Evolutionary conservation across 768 basidiomycete species (phyloP).

Genomic region (Wakefieldia striispora): DNA sequence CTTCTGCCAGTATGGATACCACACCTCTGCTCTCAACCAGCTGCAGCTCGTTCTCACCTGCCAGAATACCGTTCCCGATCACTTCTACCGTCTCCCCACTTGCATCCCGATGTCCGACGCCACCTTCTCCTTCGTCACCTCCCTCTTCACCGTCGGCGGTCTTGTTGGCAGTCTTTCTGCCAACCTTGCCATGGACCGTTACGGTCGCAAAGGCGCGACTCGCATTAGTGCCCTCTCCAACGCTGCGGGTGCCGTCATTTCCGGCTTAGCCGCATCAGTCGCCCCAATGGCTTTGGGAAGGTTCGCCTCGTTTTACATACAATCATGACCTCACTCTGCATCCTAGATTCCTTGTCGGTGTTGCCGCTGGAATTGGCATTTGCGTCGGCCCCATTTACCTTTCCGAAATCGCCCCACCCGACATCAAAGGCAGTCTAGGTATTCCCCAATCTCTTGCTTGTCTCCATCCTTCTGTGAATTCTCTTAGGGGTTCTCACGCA

Average conservation of each 20-base stretch:
- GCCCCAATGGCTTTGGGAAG: conserved; percentile 61
- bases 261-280: conserved; percentile 60
- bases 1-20: too few species aligned
- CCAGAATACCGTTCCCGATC: conserved; percentile 29
- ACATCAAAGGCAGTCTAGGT: conserved; percentile 76
- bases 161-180: conserved; percentile 72
- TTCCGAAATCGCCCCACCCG: conserved; percentile 78
- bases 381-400: conserved; percentile 84
- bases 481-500: conserved; percentile 73
- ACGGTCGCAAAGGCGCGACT: conserved; percentile 69
- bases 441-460: conserved; percentile 13
- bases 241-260: conserved; percentile 59
- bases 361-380: conserved; percentile 69
- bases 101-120: conserved; percentile 81
- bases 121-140: conserved; percentile 79
- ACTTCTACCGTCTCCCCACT: conserved; percentile 48
- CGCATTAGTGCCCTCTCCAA: conserved; percentile 56
- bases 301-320: conserved; percentile 33
- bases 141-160: conserved; percentile 86
- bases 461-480: neutral
- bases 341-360: conserved; percentile 60
- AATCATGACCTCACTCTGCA: neutral
- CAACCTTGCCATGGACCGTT: conserved; percentile 64
- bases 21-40: conserved; percentile 89
- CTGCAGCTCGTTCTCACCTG: conserved; percentile 80